Base-by-base conservation (phyloP, 805 yeast genomes). In the Dipodascus albidus region DNA sequence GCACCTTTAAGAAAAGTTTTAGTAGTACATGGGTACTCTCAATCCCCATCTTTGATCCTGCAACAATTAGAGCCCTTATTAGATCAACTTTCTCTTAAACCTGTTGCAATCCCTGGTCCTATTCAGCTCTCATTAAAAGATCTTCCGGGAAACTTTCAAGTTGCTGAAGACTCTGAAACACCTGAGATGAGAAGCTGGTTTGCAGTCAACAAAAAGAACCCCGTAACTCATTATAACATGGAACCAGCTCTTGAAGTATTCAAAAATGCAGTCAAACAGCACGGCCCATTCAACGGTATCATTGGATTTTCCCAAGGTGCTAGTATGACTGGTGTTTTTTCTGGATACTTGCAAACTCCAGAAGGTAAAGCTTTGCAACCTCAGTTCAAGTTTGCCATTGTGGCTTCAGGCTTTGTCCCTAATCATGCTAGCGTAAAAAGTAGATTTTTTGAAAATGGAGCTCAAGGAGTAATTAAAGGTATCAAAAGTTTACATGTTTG, bases 301-400 rank as follows among this genome's bases (percentile, higher is more conserved):
- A 69, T 93, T 48, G 98, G 97, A 0, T 91, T 91, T 66, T 84
- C 95, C 9, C 98, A 93, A 67, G 99, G 99, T 57, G 95, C 97
- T 3, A 95, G 91, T 1, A 70, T 91, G 35, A 82, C 87, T 1
- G 86, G 91, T 1, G 73, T 87, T 23, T 65, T 89, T 27, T 73
- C 85, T 48, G 79, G 80, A 58, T 74, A 76, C 44, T 80, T 84
- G 57, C 73, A 77, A 20, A 74, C 75, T 22, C 61, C 82, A 44
- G 78, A 81, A 35, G 79, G 79, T 61, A 54, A 62, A 57, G 78
- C 79, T 64, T 54, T 62, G 58, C 83, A 80, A 51, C 70, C 69
- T 1, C 66, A 67, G 20, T 73, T 91, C 61, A 81, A 86, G 63
- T 87, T 89, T 64, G 87, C 83, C 15, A 70, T 93, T 3, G 67